Evolutionary conservation across 257 asterid species (phyloP), one percentile per base, ranked within the genome.

Genomic region (Datura wrightii): DNA sequence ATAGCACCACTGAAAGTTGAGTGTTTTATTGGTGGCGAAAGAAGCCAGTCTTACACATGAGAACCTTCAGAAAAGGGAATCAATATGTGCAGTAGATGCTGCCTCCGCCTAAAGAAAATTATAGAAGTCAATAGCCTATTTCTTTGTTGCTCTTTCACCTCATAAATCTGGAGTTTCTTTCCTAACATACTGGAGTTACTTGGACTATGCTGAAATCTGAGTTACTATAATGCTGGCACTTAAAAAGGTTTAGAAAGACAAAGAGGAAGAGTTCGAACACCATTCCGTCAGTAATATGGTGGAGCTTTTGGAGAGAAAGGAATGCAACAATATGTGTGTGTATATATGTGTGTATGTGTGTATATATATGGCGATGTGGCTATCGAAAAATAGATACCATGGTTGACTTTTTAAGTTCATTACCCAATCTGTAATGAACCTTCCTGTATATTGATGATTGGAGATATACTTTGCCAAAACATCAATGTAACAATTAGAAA

Each of bases 1-100:
- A 71, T 16, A 8, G 55, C 55, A 71, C 37, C 79, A 71, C 79
- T 71, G 34, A 19, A 71, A 71, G 16, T 10, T 71, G 79, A 71
- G 34, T 70, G 34, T 46, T 10, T 1, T n/a, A 46, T 71, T 42
- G 37, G 37, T 18, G 16, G 15, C 15, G 9, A 42, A 42, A 24
- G 36, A 59, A 71, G 16, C 19, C 55, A 8, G 55, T 46, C 18
- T 71, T 42, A 71, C 5, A 9, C 55, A 71, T 14, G 55, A 71
- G 36, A 71, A 42, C 9, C 37, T 71, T 70, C 54, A 71, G 31
- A 42, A 18, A 24, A 42, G 18, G 79, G 54, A 71, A 18, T 31
- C 50, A 70, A 18, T n/a, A 71, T 70, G 55, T 71, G 54, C 10
- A 42, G 79, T 46, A 42, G 55, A 46, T 71, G 79, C 37, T 71